Percentiles rank a stretch among this genome's conserved stretches.
These are phyloP conservation scores for Suillus cothurnatus DNA, from an alignment of 768 basidiomycete genomes.

Conservation along the genomic window DNA sequence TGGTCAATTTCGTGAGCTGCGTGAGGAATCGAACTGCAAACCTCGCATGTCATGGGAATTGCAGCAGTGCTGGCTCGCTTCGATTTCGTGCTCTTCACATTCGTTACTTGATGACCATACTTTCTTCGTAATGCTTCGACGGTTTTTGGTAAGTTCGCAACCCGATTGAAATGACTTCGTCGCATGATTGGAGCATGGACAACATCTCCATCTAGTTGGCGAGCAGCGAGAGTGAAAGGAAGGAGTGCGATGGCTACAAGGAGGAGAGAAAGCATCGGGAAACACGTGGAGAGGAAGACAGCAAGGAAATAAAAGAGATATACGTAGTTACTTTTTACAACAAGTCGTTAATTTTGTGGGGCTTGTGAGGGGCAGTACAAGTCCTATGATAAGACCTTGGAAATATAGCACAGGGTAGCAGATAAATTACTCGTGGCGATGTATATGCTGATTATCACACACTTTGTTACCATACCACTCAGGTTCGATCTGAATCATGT, in stretches of 20 bases:
- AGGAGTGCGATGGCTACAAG: slow-evolving; percentile 31
- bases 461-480: too few relatives aligned
- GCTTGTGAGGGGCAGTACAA: too few relatives aligned
- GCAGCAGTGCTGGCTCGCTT: slow-evolving; percentile 37
- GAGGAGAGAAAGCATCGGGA: slow-evolving; percentile 26
- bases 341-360: too few relatives aligned
- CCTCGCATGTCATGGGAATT: slow-evolving; percentile 54
- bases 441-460: too few relatives aligned
- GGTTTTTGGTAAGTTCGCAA: slow-evolving; percentile 38
- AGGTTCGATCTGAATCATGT: too few relatives aligned
- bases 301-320: background rate
- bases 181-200: slow-evolving; percentile 49
- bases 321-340: too few relatives aligned
- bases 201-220: slow-evolving; percentile 13
- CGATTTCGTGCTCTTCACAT: slow-evolving; percentile 4
- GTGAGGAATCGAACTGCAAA: slow-evolving; percentile 22
- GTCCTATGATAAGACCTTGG: too few relatives aligned
- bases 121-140: slow-evolving; percentile 48
- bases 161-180: slow-evolving; percentile 32
- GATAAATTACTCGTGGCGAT: too few relatives aligned
- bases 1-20: background rate
- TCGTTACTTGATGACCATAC: slow-evolving; percentile 40
- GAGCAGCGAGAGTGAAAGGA: slow-evolving; percentile 33
- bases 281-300: background rate
- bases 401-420: too few relatives aligned